phyloP scores from a whole-genome alignment of 257 asterid species.

The Solanum appendiculatum region DNA sequence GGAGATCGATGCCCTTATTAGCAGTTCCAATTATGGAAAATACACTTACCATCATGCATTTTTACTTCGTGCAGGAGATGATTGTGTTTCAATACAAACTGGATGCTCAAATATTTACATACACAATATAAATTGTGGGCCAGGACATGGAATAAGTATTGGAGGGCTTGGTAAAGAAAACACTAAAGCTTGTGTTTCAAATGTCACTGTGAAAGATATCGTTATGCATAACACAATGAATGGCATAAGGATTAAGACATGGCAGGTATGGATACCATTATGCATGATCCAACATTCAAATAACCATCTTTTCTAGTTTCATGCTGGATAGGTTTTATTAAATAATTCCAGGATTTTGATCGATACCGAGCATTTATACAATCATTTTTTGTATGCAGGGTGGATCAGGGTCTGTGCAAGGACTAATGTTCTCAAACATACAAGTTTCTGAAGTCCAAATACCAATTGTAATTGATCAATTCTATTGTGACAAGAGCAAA shows the following conservation, averaged over 20 bases:
- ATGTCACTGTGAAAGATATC: constrained; percentile 57
- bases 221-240: constrained; percentile 51
- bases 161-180: constrained; percentile 75
- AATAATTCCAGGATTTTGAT: neutral
- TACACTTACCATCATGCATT: neutral
- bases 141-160: constrained; percentile 90
- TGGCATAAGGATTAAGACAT: constrained; percentile 72
- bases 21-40: neutral
- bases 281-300: neutral
- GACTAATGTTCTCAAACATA: constrained; percentile 63
- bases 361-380: neutral
- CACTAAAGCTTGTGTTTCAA: constrained; percentile 77
- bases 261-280: constrained; percentile 47
- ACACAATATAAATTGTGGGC: constrained; percentile 66
- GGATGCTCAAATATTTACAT: constrained; percentile 62
- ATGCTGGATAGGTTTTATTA: neutral
- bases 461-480: constrained; percentile 81
- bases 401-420: constrained; percentile 70
- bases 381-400: constrained; percentile 41
- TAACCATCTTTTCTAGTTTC: neutral
- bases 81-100: constrained; percentile 71
- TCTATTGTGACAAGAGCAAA: constrained; percentile 58
- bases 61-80: constrained; percentile 54
- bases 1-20: constrained; percentile 37
- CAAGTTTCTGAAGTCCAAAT: constrained; percentile 67